phyloP scores from a whole-genome alignment of 2,329 filamentous ascomycete species.

The Cladorrhinum sp. region DNA sequence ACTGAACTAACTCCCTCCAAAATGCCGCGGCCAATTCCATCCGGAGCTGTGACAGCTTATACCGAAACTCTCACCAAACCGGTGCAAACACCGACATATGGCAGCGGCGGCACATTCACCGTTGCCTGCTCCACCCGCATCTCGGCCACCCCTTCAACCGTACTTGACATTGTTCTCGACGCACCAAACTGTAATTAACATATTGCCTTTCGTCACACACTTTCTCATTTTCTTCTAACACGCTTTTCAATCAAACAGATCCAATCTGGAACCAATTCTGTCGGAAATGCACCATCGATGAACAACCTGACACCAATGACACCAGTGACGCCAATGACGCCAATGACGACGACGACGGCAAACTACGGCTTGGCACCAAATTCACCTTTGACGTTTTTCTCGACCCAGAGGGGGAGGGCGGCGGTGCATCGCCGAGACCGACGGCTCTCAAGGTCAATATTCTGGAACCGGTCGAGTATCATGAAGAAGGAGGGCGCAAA shows the following conservation, averaged over 20 bases:
- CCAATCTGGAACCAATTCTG: slow-evolving; percentile 38
- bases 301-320: slow-evolving; percentile 21
- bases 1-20: no score
- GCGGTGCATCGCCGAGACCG: slow-evolving; percentile 10
- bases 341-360: slow-evolving; percentile 17
- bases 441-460: slow-evolving; percentile 30
- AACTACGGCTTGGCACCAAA: slow-evolving; percentile 31
- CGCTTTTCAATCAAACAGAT: slow-evolving; percentile 12
- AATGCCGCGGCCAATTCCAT: slow-evolving; percentile 15
- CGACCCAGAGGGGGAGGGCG: slow-evolving; percentile 25
- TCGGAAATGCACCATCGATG: slow-evolving; percentile 29
- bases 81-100: slow-evolving; percentile 34
- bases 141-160: slow-evolving; percentile 33
- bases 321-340: no score
- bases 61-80: slow-evolving; percentile 16
- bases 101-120: slow-evolving; percentile 30
- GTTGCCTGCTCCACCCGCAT: slow-evolving; percentile 35
- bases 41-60: slow-evolving; percentile 15
- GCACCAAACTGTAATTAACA: slow-evolving; percentile 29
- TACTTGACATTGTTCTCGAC: slow-evolving; percentile 36
- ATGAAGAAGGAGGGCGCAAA: not conserved
- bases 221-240: not conserved
- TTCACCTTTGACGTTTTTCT: slow-evolving; percentile 37
- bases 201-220: no score
- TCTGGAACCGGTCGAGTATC: slow-evolving; percentile 33